Evolutionary conservation across 768 basidiomycete species (phyloP).

Genomic region (Psilocybe cyanescens): DNA sequence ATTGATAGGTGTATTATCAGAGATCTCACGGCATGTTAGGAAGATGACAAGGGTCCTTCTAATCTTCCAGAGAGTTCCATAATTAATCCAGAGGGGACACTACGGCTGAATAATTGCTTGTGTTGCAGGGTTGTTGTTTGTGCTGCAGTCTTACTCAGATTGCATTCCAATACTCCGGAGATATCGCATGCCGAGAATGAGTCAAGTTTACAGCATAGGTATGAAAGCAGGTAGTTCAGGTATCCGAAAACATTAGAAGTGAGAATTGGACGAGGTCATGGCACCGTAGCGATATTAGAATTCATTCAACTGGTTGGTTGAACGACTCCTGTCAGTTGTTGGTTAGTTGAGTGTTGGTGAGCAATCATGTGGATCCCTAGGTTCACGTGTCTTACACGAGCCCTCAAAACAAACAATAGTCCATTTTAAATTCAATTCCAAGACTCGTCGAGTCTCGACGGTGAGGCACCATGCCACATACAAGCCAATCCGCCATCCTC

Average conservation of each 20-base stretch:
- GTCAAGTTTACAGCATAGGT: neutral
- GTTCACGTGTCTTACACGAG: slow-evolving; percentile 4
- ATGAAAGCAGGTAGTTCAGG: neutral
- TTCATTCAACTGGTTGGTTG: too few relatives aligned
- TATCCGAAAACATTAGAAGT: neutral
- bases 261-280: neutral
- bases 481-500: too few relatives aligned
- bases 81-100: neutral
- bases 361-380: slow-evolving; percentile 1
- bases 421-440: neutral
- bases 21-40: neutral
- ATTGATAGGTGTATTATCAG: neutral
- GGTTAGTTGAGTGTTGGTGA: neutral
- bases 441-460: neutral
- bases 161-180: neutral
- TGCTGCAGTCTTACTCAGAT: neutral
- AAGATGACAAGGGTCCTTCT: neutral
- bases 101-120: neutral
- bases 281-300: neutral
- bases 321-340: neutral
- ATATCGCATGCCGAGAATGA: neutral
- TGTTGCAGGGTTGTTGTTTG: neutral
- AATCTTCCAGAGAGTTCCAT: neutral
- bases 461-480: too few relatives aligned
- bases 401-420: neutral